phyloP scores from a whole-genome alignment of 148 eudicot genomes.

The Polygonum maritimum region DNA sequence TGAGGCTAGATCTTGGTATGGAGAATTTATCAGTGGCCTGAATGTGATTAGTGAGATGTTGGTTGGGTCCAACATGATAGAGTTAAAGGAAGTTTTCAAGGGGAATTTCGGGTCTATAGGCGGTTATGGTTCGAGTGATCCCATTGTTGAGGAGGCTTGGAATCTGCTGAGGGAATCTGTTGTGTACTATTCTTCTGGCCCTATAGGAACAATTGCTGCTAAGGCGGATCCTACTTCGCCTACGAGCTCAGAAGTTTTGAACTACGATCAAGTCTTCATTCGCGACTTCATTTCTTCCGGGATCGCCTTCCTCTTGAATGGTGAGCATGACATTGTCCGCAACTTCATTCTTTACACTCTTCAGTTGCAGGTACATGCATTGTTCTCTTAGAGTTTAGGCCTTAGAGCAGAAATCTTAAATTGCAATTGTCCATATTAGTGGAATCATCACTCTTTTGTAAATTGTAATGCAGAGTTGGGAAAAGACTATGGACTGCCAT shows the following conservation, averaged over 20 bases:
- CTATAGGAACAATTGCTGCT: slow-evolving; percentile 71
- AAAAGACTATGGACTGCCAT: slow-evolving; percentile 57
- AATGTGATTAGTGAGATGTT: slow-evolving; percentile 21
- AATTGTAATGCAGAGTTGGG: slow-evolving; percentile 46
- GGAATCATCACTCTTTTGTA: background rate
- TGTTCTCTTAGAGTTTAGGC: background rate
- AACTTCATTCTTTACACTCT: slow-evolving; percentile 47
- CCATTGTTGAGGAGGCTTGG: slow-evolving; percentile 66
- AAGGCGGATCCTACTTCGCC: slow-evolving; percentile 26
- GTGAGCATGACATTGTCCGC: slow-evolving; percentile 45
- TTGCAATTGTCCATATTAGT: background rate
- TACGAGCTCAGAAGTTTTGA: slow-evolving; percentile 29
- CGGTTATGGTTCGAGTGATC: background rate
- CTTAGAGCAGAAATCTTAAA: background rate
- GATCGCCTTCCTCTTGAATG: slow-evolving; percentile 45
- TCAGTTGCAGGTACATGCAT: slow-evolving; percentile 38
- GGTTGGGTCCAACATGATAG: slow-evolving; percentile 24
- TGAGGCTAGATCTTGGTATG: slow-evolving; percentile 38
- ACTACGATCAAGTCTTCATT: slow-evolving; percentile 59
- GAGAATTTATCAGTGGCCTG: slow-evolving; percentile 26
- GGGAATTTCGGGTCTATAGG: slow-evolving; percentile 12
- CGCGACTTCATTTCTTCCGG: slow-evolving; percentile 48
- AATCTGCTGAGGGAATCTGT: slow-evolving; percentile 44
- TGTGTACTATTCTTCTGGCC: slow-evolving; percentile 56
- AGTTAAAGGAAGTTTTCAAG: slow-evolving; percentile 24